Conservation (phyloP, 352 stramenopile genomes). For the Thraustotheca clavata region DNA sequence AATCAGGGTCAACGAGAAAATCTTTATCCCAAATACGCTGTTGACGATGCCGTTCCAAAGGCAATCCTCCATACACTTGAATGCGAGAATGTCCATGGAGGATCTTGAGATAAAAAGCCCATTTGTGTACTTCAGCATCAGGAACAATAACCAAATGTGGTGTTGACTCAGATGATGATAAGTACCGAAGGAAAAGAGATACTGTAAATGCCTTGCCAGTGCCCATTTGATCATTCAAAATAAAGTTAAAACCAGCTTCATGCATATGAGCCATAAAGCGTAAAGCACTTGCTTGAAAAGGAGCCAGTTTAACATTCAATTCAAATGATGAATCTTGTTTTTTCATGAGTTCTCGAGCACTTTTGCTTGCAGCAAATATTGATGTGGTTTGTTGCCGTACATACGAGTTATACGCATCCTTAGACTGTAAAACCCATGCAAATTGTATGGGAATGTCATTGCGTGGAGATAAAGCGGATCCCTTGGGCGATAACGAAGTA, state of each 20-base stretch:
- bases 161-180: slow-evolving; percentile 24
- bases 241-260: slow-evolving; percentile 47
- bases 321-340: not conserved
- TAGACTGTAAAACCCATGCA: not conserved
- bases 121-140: slow-evolving; percentile 72
- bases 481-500: not conserved
- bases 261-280: slow-evolving; percentile 77
- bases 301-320: slow-evolving; percentile 29
- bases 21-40: slow-evolving; percentile 50
- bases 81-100: slow-evolving; percentile 45
- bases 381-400: not conserved
- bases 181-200: slow-evolving; percentile 54
- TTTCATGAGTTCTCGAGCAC: slow-evolving; percentile 12
- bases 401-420: not conserved
- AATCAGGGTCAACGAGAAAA: not conserved
- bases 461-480: not conserved
- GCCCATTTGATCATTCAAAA: slow-evolving; percentile 80
- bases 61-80: slow-evolving; percentile 46
- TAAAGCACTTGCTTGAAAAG: slow-evolving; percentile 68
- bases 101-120: slow-evolving; percentile 54
- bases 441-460: not conserved
- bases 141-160: slow-evolving; percentile 75
- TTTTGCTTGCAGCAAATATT: not conserved
- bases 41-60: slow-evolving; percentile 32
- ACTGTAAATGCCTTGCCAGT: slow-evolving; percentile 79